Evolutionary conservation across 129 eudicot genomes (phyloP), one percentile per base, ranked within the genome.

Genomic region (Lonicera japonica): DNA sequence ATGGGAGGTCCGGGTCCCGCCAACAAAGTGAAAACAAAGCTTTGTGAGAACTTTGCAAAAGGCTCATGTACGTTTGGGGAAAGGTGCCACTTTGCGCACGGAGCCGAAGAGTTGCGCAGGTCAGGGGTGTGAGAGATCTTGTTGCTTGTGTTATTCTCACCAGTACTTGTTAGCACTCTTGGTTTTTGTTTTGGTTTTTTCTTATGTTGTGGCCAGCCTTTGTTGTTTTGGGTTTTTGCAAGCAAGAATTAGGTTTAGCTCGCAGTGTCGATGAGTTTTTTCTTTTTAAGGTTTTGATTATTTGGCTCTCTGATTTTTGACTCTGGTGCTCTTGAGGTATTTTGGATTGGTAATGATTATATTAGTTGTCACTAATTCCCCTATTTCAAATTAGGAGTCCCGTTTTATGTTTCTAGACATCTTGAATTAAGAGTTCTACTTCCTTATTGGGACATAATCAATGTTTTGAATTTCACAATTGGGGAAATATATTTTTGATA

Each of bases 61-160:
- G 97, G 97, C 8, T 66, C 83, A 0, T 90, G 97, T 71, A 90
- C 97, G 0, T 90, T 90, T 70, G 97, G 95, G 1, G 97, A 90
- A 11, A 79, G 80, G 77, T 90, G 97, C 75, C 95, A 86, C 79
- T 90, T 90, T 61, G 97, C 97, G 19, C 97, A 90, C 50, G 97
- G 97, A 4, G 83, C 72, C 11, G 89, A 80, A 58, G 95, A 90
- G 56, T 65, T 90, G 67, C 89, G 97, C 52, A 77, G 65, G 50
- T 15, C 8, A 43, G 83, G 84, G 15, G 65, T 73, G 47, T 82
- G 79, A 78, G 4, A 5, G 21, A 8, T 20, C n/a, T 29, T 9
- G 39, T 41, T 8, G 21, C 12, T 61, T 18, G 29, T 64, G 55
- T 43, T 20, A 20, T 25, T 19, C 16, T 51, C 8, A 16, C 41